Percentiles rank a stretch among this genome's conserved stretches.
Evolutionary conservation across 1,284 basidiomycete genomes (phyloP).

Genomic region (Cutaneotrichosporon sp.): DNA sequence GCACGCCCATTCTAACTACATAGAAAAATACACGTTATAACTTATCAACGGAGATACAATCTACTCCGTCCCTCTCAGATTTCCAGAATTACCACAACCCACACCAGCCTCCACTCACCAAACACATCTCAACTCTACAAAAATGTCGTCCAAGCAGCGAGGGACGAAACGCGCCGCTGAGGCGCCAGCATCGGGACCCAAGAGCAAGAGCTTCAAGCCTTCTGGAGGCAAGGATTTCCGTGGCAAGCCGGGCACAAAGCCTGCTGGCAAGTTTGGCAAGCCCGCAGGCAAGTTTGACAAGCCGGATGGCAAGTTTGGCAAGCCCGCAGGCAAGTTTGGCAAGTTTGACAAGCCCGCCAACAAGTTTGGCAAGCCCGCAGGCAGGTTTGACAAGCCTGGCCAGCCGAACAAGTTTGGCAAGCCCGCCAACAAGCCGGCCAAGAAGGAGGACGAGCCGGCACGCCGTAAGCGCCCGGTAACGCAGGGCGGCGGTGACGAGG

Average conservation of each 20-base stretch:
- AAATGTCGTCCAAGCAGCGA: constrained; percentile 19
- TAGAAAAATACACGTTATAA: too few relatives aligned
- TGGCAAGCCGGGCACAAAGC: constrained; percentile 10
- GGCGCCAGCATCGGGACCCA: constrained; percentile 8
- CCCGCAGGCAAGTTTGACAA: too few relatives aligned
- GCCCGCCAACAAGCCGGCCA: constrained; percentile 11
- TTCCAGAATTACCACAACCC: not conserved
- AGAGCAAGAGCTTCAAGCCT: constrained; percentile 17
- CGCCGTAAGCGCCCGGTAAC: constrained; percentile 43
- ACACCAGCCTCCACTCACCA: not conserved
- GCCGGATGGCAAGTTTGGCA: constrained; percentile 2
- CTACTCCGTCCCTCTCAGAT: not conserved
- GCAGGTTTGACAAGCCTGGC: constrained; percentile 2
- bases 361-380: not conserved
- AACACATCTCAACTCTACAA: not conserved
- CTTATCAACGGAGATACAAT: too few relatives aligned
- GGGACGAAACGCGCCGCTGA: constrained; percentile 25
- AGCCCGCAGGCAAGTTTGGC: constrained; percentile 7
- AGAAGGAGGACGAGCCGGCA: constrained; percentile 7
- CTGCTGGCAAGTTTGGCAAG: constrained; percentile 14
- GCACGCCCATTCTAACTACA: too few relatives aligned
- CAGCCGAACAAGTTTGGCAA: not conserved
- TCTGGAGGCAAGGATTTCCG: constrained; percentile 3
- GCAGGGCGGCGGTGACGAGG: constrained; percentile 40
- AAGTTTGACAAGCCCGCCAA: constrained; percentile 1